These are phyloP conservation scores for Pythium inflatum DNA, from an alignment of 352 stramenopile species.

Conservation along the genomic window DNA sequence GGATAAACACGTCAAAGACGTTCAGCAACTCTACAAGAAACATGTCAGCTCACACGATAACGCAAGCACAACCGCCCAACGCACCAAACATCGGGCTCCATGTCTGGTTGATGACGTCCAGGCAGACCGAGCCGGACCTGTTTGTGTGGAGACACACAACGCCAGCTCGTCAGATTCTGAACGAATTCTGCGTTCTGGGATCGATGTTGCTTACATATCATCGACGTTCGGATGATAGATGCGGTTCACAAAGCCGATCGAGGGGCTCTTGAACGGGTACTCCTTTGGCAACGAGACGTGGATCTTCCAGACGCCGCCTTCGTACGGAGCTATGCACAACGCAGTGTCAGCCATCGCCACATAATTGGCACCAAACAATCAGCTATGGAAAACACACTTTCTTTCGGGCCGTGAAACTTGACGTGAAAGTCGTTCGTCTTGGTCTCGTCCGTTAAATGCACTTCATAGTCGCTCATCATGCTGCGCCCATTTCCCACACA, in stretches of 20 bases:
- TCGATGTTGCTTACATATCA: conserved; percentile 70
- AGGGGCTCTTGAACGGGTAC: conserved; percentile 94
- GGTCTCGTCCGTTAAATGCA: conserved; percentile 81
- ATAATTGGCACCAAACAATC: background rate
- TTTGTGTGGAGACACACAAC: background rate
- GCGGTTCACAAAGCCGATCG: conserved; percentile 93
- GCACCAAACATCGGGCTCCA: conserved; percentile 94
- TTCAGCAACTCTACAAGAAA: conserved; percentile 84
- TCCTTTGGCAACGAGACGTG: conserved; percentile 92
- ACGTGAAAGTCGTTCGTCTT: conserved; percentile 85
- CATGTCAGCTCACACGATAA: background rate
- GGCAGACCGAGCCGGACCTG: conserved; percentile 90
- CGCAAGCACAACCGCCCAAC: background rate
- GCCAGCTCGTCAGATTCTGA: conserved; percentile 6
- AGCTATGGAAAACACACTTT: conserved; percentile 66
- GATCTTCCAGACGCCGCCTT: conserved; percentile 93
- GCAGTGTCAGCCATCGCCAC: conserved; percentile 7
- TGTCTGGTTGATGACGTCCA: conserved; percentile 95
- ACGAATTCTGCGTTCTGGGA: background rate
- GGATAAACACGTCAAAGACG: conserved; percentile 94
- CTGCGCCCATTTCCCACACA: too few relatives aligned
- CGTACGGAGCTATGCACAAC: conserved; percentile 74
- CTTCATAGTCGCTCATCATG: conserved; percentile 92
- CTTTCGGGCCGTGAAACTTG: conserved; percentile 85
- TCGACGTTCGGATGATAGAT: conserved; percentile 95